Evolutionary conservation across 805 yeast species (phyloP).

Genomic region (Scheffersomyces lignosus): DNA sequence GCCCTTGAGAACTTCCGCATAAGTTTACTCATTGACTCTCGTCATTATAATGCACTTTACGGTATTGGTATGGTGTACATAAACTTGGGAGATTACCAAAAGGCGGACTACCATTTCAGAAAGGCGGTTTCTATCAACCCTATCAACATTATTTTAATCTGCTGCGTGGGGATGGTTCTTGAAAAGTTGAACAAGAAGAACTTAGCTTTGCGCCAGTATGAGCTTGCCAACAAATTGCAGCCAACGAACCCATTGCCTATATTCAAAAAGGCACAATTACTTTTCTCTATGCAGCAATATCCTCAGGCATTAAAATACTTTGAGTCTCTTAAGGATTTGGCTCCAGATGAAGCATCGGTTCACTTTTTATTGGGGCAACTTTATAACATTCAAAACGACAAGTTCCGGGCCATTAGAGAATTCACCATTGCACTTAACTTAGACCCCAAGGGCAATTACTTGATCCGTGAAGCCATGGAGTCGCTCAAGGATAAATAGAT

Average conservation of each 20-base stretch:
- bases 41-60: slow-evolving; percentile 92
- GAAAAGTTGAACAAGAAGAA: slow-evolving; percentile 71
- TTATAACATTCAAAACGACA: slow-evolving; percentile 72
- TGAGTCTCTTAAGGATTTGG: slow-evolving; percentile 67
- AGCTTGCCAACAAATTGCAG: slow-evolving; percentile 78
- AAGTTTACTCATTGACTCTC: slow-evolving; percentile 72
- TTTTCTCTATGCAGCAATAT: slow-evolving; percentile 69
- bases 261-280: slow-evolving; percentile 82
- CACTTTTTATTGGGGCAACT: slow-evolving; percentile 87
- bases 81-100: slow-evolving; percentile 78
- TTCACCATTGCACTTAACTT: slow-evolving; percentile 86
- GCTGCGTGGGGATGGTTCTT: slow-evolving; percentile 91
- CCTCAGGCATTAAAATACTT: slow-evolving; percentile 73
- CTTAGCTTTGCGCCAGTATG: slow-evolving; percentile 78
- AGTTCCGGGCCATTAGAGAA: slow-evolving; percentile 76
- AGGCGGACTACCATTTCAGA: slow-evolving; percentile 83
- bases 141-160: slow-evolving; percentile 80
- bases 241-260: slow-evolving; percentile 84
- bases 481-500: slow-evolving; percentile 28
- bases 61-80: slow-evolving; percentile 94
- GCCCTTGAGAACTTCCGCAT: slow-evolving; percentile 81
- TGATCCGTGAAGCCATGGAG: slow-evolving; percentile 83
- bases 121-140: slow-evolving; percentile 90
- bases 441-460: slow-evolving; percentile 89
- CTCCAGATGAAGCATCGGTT: slow-evolving; percentile 94